Evolutionary conservation across 2,329 filamentous ascomycete species (phyloP).

Genomic region (Epichloe amarillans): DNA sequence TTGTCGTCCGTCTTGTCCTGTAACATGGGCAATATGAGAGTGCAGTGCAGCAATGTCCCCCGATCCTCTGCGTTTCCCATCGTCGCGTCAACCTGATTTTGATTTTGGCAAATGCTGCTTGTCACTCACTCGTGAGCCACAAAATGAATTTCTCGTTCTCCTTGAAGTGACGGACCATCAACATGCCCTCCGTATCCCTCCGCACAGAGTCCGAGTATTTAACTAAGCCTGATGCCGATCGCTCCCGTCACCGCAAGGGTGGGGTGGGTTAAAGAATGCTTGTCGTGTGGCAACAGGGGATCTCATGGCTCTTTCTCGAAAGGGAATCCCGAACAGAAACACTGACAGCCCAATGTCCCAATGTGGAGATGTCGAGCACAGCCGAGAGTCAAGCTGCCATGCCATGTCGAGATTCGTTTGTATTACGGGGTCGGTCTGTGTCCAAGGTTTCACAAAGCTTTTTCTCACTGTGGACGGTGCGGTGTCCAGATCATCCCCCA

Average conservation of each 20-base stretch:
- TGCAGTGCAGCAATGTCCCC: not conserved
- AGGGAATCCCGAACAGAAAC: conserved; percentile 7
- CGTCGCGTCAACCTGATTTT: not conserved
- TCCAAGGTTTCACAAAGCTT: too few species aligned
- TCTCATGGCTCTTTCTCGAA: conserved; percentile 7
- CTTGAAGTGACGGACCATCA: not conserved
- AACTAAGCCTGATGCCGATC: not conserved
- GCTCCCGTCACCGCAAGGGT: not conserved
- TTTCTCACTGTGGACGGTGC: too few species aligned
- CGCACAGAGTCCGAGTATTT: not conserved
- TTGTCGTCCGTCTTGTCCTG: not conserved
- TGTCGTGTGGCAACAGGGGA: not conserved
- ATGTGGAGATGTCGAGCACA: not conserved
- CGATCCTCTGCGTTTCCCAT: not conserved
- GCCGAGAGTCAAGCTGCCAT: too few species aligned
- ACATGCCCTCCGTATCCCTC: too few species aligned
- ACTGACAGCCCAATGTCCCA: not conserved
- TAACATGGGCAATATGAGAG: not conserved
- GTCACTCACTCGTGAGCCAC: not conserved
- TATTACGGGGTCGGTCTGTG: not conserved
- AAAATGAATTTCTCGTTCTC: not conserved
- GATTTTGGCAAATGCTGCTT: not conserved
- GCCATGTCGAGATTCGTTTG: not conserved
- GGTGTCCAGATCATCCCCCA: not conserved
- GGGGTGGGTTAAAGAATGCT: not conserved